Evolutionary conservation across 345 rosid species (phyloP), one percentile per base, ranked within the genome.

Genomic region (Lagerstroemia speciosa): DNA sequence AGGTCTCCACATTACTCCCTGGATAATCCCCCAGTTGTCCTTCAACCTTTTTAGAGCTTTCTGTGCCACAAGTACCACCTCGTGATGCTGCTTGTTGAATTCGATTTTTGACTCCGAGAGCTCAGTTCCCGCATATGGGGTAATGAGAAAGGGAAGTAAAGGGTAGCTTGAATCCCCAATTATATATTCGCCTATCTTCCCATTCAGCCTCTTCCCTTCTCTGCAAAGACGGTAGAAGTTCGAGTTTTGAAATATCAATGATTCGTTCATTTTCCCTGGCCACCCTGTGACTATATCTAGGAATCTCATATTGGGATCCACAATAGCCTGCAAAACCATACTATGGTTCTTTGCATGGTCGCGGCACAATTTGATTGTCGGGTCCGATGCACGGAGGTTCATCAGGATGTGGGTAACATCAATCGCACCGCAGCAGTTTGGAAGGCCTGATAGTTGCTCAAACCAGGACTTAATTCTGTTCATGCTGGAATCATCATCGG

Each of bases 1-100:
- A 0, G 92, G 92, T 71, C 89, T 79, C 89, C 89, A 87, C 92
- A 83, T 85, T 16, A 77, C 83, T 57, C 86, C 86, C 5, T 74
- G 78, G 67, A 87, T 87, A 73, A 87, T 85, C 73, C 77, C 82
- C 89, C 87, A 83, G 53, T 50, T 77, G 45, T 82, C 87, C 73
- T 87, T 87, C 71, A 87, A 70, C 72, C 82, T 76, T 20, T 79
- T 76, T 34, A 85, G 73, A 26, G 92, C 92, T 32, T 80, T 74
- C 34, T 78, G 78, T 11, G 92, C 92, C 22, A 83, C 82, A 67
- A 82, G 41, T 32, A 67, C 78, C 10, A 81, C 81, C 17, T 77
- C 85, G 20, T 68, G 74, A 62, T 72, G 87, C 58, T 69, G 67
- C 36, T 65, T 80, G 43, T 85, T 82, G 84, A 87, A 87, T 74